Evolutionary conservation across 2,329 filamentous ascomycete species (phyloP).

Genomic region (Fusarium clavum): DNA sequence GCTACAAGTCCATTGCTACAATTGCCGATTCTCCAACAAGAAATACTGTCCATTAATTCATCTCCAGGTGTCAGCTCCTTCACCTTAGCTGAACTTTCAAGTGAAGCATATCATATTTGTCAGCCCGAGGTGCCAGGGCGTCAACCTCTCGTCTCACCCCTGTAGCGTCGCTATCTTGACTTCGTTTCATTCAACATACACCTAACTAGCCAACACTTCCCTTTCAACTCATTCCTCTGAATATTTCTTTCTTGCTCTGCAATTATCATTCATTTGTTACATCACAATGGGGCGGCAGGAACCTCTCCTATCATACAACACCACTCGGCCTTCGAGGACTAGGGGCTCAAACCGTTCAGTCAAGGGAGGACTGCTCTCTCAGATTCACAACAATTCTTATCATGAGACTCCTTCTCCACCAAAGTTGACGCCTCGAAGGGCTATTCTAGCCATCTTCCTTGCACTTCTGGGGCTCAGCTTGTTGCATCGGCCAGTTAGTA

Average conservation of each 20-base stretch:
- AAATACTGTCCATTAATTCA: too few species aligned
- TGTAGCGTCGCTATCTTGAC: conserved; percentile 9
- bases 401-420: conserved; percentile 37
- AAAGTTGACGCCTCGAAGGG: conserved; percentile 43
- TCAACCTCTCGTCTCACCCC: conserved; percentile 31
- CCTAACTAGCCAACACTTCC: background rate
- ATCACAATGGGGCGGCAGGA: conserved; percentile 39
- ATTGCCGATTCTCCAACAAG: background rate
- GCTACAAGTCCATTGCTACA: background rate
- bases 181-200: conserved; percentile 6
- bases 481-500: conserved; percentile 43
- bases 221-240: background rate
- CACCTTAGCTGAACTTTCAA: background rate
- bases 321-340: conserved; percentile 26
- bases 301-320: conserved; percentile 38
- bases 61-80: background rate
- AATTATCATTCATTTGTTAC: background rate
- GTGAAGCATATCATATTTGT: conserved; percentile 25
- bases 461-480: conserved; percentile 46
- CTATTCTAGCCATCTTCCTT: conserved; percentile 42
- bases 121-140: conserved; percentile 20
- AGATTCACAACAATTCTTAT: conserved; percentile 36
- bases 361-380: conserved; percentile 36
- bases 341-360: conserved; percentile 27
- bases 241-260: background rate